These are phyloP conservation scores for Sanguinoderma infundibulare DNA, from an alignment of 1,284 basidiomycete genomes.

Conservation along the genomic window DNA sequence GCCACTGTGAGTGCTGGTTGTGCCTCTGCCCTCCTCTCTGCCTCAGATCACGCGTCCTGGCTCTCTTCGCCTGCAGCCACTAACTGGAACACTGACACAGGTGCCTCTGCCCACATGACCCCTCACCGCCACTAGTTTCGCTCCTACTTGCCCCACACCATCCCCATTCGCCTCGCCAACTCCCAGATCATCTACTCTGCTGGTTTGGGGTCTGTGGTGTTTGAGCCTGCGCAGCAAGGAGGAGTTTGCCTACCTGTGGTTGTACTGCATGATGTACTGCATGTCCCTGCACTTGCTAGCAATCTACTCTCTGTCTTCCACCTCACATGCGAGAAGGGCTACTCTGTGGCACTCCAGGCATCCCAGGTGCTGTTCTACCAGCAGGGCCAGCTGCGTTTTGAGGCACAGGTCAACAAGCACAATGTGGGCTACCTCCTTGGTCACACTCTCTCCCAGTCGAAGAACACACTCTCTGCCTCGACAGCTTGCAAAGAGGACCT, in stretches of 20 bases:
- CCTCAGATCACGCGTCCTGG: not conserved
- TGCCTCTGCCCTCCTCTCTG: not conserved
- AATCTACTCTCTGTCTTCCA: conserved; percentile 21
- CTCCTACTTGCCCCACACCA: conserved; percentile 28
- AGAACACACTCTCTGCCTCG: too few species aligned
- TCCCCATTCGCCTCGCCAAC: not conserved
- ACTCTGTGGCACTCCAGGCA: not conserved
- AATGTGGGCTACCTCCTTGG: too few species aligned
- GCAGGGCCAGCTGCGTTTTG: too few species aligned
- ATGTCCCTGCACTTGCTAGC: conserved; percentile 18
- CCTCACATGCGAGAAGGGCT: conserved; percentile 5
- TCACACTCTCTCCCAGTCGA: too few species aligned
- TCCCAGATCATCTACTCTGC: conserved; percentile 1
- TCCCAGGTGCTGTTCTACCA: conserved; percentile 5
- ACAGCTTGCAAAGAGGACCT: too few species aligned
- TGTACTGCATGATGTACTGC: conserved; percentile 14
- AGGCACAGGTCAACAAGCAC: too few species aligned
- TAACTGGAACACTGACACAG: not conserved
- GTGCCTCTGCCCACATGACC: conserved; percentile 13
- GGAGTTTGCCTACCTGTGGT: conserved; percentile 12
- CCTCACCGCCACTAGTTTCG: conserved; percentile 20
- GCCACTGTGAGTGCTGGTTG: not conserved
- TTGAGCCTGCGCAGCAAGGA: conserved; percentile 30
- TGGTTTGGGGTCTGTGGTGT: conserved; percentile 37
- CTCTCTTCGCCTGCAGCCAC: not conserved